Evolutionary conservation across 371 early-diverging fungal genomes (phyloP).

Genomic region (Mucor plumbeus): DNA sequence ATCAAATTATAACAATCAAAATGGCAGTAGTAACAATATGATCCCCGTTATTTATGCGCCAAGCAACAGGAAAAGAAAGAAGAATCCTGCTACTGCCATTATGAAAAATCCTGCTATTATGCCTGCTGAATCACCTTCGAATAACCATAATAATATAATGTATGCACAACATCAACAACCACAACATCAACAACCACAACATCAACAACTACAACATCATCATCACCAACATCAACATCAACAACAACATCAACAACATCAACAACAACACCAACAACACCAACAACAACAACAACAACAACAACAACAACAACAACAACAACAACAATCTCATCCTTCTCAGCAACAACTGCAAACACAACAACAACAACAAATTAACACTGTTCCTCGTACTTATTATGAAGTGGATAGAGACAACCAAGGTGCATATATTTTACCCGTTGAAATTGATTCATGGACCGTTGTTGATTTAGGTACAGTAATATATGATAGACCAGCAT

Average conservation of each 20-base stretch:
- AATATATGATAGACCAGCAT: slow-evolving; percentile 79
- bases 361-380: slow-evolving; percentile 37
- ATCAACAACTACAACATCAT: background rate
- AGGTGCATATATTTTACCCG: slow-evolving; percentile 80
- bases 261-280: slow-evolving; percentile 12
- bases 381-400: slow-evolving; percentile 47
- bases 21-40: background rate
- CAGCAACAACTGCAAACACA: slow-evolving; percentile 19
- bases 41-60: slow-evolving; percentile 41
- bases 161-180: slow-evolving; percentile 14
- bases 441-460: slow-evolving; percentile 83
- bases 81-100: slow-evolving; percentile 13
- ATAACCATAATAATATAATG: background rate
- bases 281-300: background rate
- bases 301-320: slow-evolving; percentile 9
- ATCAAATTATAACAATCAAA: background rate
- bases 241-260: slow-evolving; percentile 14
- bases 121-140: background rate
- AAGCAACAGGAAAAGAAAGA: slow-evolving; percentile 35
- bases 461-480: slow-evolving; percentile 78
- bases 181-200: slow-evolving; percentile 9
- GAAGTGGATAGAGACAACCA: slow-evolving; percentile 69
- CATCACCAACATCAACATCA: slow-evolving; percentile 14
- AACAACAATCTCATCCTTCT: background rate
- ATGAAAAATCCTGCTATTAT: slow-evolving; percentile 1